These are phyloP conservation scores for Boletus patriciae DNA, from an alignment of 768 basidiomycete genomes.

Conservation along the genomic window DNA sequence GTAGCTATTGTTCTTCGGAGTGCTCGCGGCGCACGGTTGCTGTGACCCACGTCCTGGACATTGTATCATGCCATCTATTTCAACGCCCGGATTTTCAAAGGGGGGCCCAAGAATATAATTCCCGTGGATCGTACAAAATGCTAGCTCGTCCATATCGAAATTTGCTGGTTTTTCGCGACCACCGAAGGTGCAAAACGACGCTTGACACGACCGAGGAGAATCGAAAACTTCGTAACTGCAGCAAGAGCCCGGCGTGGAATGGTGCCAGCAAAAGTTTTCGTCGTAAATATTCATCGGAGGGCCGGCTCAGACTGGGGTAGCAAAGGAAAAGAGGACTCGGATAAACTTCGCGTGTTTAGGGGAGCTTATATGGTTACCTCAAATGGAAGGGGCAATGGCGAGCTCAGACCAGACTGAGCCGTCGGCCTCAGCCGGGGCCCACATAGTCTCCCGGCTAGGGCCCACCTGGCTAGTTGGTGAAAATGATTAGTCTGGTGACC, in stretches of 20 bases:
- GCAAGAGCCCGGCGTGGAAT: neutral
- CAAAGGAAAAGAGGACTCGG: neutral
- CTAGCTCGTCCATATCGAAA: neutral
- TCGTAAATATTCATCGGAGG: conserved; percentile 9
- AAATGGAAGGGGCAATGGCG: conserved; percentile 5
- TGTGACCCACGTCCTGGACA: neutral
- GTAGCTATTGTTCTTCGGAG: conserved; percentile 7
- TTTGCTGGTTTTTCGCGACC: neutral
- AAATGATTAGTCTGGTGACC: no score
- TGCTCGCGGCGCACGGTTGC: neutral
- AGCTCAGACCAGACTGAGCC: conserved; percentile 1
- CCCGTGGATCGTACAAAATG: neutral
- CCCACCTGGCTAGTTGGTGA: no score
- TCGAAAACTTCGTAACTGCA: conserved; percentile 7
- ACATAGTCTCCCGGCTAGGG: no score
- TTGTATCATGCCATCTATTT: neutral
- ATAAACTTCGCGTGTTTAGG: neutral
- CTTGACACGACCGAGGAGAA: conserved; percentile 11
- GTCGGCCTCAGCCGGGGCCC: no score
- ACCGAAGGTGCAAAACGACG: neutral
- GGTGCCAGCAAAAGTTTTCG: conserved; percentile 7
- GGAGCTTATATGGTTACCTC: neutral
- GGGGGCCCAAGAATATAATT: neutral
- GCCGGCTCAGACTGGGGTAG: neutral
- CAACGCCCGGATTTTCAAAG: neutral